phyloP scores from a whole-genome alignment of 2,329 filamentous ascomycete species.

The Aspergillus eucalypticola region DNA sequence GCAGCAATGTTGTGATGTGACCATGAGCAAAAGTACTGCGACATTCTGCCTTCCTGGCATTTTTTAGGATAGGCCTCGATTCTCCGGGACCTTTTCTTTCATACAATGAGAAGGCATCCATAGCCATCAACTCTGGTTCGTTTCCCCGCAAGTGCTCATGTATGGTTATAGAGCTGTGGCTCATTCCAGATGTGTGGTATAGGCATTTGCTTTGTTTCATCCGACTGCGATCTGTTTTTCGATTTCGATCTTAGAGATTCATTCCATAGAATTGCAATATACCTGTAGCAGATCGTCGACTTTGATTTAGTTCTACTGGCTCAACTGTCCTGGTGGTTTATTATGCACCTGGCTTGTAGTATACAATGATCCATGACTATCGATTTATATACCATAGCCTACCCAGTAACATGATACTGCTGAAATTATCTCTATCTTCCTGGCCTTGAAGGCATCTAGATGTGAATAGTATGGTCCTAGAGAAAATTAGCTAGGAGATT shows the following conservation, averaged over 20 bases:
- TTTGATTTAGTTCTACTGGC: neutral
- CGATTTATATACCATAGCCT: neutral
- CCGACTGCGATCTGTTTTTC: neutral
- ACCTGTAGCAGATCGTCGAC: neutral
- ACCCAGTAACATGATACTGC: neutral
- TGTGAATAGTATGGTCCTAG: too few species aligned
- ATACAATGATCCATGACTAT: neutral
- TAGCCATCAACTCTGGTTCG: neutral
- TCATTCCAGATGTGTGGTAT: slow-evolving; percentile 1
- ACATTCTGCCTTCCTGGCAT: slow-evolving; percentile 19
- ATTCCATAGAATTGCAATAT: slow-evolving; percentile 1
- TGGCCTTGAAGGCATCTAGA: neutral
- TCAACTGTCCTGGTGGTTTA: neutral
- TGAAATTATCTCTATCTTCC: neutral
- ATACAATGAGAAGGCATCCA: slow-evolving; percentile 5
- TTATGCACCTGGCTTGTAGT: neutral
- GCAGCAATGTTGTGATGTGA: slow-evolving; percentile 32
- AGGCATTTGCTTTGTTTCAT: neutral
- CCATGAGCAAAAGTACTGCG: slow-evolving; percentile 30
- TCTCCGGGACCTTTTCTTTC: slow-evolving; percentile 6
- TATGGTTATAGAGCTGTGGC: neutral
- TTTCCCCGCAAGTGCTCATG: neutral
- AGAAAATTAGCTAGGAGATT: too few species aligned
- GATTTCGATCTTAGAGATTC: neutral
- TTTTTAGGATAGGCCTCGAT: slow-evolving; percentile 17